Base-by-base conservation (phyloP, 1,284 basidiomycete species). In the Psilocybe mexicana region DNA sequence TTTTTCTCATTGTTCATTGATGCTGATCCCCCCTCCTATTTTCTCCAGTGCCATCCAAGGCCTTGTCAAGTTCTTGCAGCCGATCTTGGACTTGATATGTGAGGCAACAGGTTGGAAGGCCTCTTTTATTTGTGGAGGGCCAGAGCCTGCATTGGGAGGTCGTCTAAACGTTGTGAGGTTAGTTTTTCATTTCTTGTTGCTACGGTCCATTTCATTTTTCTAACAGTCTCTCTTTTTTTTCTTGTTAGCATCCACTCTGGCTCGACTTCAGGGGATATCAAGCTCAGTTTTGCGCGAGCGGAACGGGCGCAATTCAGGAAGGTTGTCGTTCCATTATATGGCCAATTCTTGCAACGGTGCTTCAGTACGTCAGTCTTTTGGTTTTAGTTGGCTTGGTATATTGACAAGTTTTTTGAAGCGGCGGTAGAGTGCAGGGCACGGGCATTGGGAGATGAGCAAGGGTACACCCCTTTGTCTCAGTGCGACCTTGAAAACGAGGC, bases 141-240 rank as follows among this genome's bases (percentile, higher is more conserved):
- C 63, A 2, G 61, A 65, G 18, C 63, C 63, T 4, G 63, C 63
- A 1, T 25, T 60, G 14, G 55, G 47, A 3, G 63, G 63, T 14
- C 35, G 46, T 2, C 44, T 65, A 4, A 61, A 59, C 25, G 33
- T 65, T 1, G 54, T 65, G 10, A 61, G 61, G 63, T 65, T 43
- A 1, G 58, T 53, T 38, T 55, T 25, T 11, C 30, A 44, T 2
- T 11, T 25, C 25, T 11, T 23, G 25, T 7, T 10, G 12, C 18
- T 24, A 6, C 10, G 2, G 23, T 3, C 23, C 24, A 28, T 33
- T n/a, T n/a, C n/a, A n/a, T n/a, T n/a, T n/a, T n/a, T n/a, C n/a
- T n/a, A n/a, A n/a, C n/a, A n/a, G n/a, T n/a, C n/a, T n/a, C n/a
- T n/a, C n/a, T n/a, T n/a, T n/a, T n/a, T n/a, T n/a, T n/a, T n/a